These are phyloP conservation scores for Fragaria vesca DNA, from an alignment of 306 rosid genomes.

Conservation along the genomic window DNA sequence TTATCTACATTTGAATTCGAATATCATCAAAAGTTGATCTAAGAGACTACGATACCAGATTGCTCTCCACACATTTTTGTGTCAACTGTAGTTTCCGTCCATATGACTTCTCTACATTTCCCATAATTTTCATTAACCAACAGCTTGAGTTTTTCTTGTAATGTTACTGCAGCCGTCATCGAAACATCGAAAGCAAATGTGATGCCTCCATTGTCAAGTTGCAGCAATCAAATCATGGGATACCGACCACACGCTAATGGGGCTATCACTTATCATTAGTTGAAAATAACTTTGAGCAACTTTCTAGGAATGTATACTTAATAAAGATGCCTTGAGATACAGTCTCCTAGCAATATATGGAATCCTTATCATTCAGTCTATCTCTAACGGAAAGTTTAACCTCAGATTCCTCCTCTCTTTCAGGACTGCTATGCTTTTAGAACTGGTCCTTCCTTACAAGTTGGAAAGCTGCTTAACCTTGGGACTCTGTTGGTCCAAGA, in stretches of 20 bases:
- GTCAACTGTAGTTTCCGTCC: conserved; percentile 2
- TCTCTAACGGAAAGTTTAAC: conserved; percentile 35
- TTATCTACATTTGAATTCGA: background rate
- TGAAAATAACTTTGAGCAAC: conserved; percentile 41
- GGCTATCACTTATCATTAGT: conserved; percentile 58
- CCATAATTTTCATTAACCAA: background rate
- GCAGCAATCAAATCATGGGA: conserved; percentile 39
- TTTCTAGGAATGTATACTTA: conserved; percentile 38
- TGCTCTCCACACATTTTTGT: conserved; percentile 16
- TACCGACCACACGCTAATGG: conserved; percentile 38
- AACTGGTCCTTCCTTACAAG: conserved; percentile 46
- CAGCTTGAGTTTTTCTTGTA: background rate
- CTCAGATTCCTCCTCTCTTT: conserved; percentile 33
- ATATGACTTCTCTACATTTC: background rate
- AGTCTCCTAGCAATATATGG: conserved; percentile 36
- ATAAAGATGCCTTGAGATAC: conserved; percentile 38
- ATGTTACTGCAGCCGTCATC: conserved; percentile 5
- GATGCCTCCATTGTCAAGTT: conserved; percentile 34
- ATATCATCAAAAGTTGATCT: background rate
- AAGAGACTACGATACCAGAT: background rate
- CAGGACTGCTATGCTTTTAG: conserved; percentile 22
- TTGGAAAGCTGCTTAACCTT: conserved; percentile 28
- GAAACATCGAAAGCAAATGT: conserved; percentile 17
- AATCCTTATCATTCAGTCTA: conserved; percentile 53
- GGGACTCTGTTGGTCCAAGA: conserved; percentile 14